A percentile compares a stretch with the other conserved stretches of the same genome.
Conservation (phyloP, 495 filamentous ascomycete genomes). For the Tuber calosporum region DNA sequence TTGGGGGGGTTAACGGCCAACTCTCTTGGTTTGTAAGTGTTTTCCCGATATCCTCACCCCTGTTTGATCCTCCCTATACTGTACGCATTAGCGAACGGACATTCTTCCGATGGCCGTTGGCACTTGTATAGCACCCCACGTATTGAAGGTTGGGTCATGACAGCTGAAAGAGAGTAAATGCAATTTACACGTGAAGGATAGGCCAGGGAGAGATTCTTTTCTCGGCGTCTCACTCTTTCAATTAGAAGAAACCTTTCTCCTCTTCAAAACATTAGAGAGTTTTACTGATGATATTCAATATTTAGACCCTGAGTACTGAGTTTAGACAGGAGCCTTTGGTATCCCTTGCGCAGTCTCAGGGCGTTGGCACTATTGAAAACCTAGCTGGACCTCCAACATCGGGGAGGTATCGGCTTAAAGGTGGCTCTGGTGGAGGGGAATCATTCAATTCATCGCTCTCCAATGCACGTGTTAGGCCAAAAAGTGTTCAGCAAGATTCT, state of each 20-base stretch:
- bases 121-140: neutral
- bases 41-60: neutral
- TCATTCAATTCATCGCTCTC: neutral
- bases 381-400: neutral
- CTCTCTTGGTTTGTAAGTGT: neutral
- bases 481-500: neutral
- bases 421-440: neutral
- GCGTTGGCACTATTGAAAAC: neutral
- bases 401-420: neutral
- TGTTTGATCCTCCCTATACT: neutral
- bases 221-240: neutral
- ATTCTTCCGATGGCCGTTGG: neutral
- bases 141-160: neutral
- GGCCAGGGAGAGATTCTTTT: neutral
- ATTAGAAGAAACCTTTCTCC: neutral
- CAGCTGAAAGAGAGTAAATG: neutral
- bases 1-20: neutral
- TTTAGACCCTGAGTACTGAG: neutral
- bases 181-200: neutral
- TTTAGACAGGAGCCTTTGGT: neutral
- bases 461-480: neutral
- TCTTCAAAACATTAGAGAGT: neutral
- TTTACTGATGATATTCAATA: neutral
- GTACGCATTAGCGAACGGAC: neutral
- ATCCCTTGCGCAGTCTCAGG: neutral